phyloP scores from a whole-genome alignment of 139 green algal genomes.

The Chlorella ohadii region DNA sequence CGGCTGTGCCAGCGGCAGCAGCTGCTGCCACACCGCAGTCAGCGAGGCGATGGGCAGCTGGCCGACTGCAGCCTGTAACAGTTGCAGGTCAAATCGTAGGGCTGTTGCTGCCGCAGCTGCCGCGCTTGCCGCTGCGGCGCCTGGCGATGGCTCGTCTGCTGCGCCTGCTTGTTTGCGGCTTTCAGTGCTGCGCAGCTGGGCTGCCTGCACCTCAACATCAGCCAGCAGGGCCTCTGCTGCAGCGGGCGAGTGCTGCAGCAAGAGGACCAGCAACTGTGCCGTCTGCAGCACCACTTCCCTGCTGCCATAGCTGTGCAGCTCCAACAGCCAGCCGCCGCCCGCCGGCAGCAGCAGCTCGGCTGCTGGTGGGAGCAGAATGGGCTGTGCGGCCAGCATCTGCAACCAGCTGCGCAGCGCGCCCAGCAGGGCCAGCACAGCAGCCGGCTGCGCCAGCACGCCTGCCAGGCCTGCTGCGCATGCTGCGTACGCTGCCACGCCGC shows the following conservation, averaged over 20 bases:
- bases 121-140: no score
- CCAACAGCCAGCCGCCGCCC: constrained; percentile 13
- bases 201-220: not conserved
- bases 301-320: not conserved
- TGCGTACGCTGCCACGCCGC: not conserved
- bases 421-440: not conserved
- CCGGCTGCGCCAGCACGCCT: not conserved
- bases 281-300: constrained; percentile 5
- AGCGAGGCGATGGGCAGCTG: not conserved
- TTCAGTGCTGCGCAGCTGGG: not conserved
- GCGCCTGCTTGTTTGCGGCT: not conserved
- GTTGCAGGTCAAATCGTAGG: constrained; percentile 6
- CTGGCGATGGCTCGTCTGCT: no score
- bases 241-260: constrained; percentile 2
- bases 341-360: not conserved
- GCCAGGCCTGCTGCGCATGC: not conserved
- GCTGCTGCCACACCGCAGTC: not conserved
- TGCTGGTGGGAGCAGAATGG: not conserved
- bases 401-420: constrained; percentile 2
- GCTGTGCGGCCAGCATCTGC: constrained; percentile 9
- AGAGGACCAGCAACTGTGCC: constrained; percentile 2
- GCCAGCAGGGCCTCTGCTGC: not conserved
- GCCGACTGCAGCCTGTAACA: not conserved
- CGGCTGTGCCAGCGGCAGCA: constrained; percentile 4
- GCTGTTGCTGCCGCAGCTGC: not conserved